Percentiles rank a stretch among this genome's conserved stretches.
Conservation (phyloP, 2,329 filamentous ascomycete species). For the Trichoderma asperellum region DNA sequence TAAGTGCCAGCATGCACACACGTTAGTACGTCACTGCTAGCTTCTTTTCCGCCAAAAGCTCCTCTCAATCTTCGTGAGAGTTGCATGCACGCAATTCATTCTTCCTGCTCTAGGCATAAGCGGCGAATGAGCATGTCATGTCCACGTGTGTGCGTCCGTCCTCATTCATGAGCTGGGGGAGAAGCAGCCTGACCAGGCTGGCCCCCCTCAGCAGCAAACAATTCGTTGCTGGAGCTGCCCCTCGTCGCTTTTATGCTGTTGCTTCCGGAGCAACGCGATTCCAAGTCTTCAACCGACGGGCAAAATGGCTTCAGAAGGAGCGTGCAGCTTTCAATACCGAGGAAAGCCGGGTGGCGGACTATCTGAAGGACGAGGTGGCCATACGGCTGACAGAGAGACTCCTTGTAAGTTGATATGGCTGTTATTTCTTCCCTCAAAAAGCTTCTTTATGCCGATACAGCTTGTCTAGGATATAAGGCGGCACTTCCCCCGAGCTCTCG, state of each 20-base stretch:
- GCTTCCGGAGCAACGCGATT: constrained; percentile 75
- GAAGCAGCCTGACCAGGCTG: constrained; percentile 34
- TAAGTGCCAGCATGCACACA: not conserved
- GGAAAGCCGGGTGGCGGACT: constrained; percentile 80
- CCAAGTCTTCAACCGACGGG: constrained; percentile 86
- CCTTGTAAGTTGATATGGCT: constrained; percentile 57
- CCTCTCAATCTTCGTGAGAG: not conserved
- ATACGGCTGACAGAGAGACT: constrained; percentile 81
- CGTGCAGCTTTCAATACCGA: constrained; percentile 73
- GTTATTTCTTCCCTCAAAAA: not conserved
- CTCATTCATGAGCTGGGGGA: constrained; percentile 34
- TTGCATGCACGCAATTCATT: constrained; percentile 9
- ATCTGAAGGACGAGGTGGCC: constrained; percentile 91
- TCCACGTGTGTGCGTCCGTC: constrained; percentile 36
- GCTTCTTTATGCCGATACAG: not conserved
- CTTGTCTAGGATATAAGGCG: constrained; percentile 83
- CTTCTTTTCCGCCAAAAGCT: not conserved
- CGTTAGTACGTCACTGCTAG: constrained; percentile 2
- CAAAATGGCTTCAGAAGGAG: constrained; percentile 92
- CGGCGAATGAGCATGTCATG: constrained; percentile 38
- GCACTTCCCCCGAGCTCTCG: constrained; percentile 79
- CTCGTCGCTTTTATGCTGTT: constrained; percentile 71
- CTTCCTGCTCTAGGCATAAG: constrained; percentile 28
- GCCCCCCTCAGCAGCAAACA: constrained; percentile 31
- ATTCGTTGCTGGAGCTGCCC: constrained; percentile 26